Base-by-base conservation (phyloP, 2,329 filamentous ascomycete species). In the Fonsecaea erecta region DNA sequence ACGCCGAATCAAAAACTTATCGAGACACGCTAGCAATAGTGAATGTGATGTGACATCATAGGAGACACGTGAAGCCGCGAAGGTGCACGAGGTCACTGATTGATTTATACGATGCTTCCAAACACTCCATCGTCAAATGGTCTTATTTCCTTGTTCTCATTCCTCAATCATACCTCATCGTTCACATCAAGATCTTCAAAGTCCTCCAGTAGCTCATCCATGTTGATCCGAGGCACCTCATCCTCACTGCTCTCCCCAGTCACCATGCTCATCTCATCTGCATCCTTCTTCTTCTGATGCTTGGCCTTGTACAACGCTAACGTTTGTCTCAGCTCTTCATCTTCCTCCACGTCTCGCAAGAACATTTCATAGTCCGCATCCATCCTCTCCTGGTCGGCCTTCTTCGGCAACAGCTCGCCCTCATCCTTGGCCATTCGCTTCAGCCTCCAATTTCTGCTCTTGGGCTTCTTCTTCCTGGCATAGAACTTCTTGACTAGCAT, bases 401-500 rank as follows among this genome's bases (percentile, higher is more conserved):
- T 92, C 82, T 91, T 89, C 37, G 92, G 91, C 69, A 93, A 80
- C 77, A 96, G 84, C 70, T 97, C 94, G 71, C 90, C 90, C 76
- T 97, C 92, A 69, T 98, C 93, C 79, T 88, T 90, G 70, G 85
- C 85, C 91, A 99, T 94, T 74, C 95, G 92, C 86, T 91, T 96
- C 77, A 99, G 87, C 77, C 90, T 91, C 95, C 95, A 99, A 83
- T 91, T 91, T 72, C 96, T 88, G 78, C 84, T 85, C 82, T 88
- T 89, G 76, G 87, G 85, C 86, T 94, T 96, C 83, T 90, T 89
- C 79, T 90, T 90, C 72, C 91, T 88, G 64, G 90, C 88, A 80
- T 96, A 99, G 84, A 92, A 89, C 79, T 99, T 99, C 92, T 96
- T 98, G 77, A 99, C 92, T 2, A 99, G 85, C 6, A 99, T 81